A percentile compares a stretch with the other conserved stretches of the same genome.
Evolutionary conservation across 1,139 yeast genomes (phyloP).

Genomic region (Magnusiomyces paraingens): DNA sequence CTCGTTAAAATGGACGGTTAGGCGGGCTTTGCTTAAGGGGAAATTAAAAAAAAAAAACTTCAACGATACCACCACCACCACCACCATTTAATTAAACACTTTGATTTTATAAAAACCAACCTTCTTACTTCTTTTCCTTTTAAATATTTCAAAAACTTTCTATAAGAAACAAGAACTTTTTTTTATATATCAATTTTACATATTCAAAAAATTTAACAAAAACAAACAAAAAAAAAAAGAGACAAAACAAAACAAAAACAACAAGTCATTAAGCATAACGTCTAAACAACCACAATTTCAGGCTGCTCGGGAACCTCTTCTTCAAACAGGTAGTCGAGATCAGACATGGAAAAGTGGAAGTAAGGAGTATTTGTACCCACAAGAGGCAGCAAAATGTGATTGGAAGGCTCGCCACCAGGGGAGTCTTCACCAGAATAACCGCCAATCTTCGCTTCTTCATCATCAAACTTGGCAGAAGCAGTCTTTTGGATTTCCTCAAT

Average conservation of each 20-base stretch:
- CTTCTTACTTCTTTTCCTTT: neutral
- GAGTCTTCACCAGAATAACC: neutral
- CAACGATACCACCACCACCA: no score
- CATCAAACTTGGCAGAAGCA: neutral
- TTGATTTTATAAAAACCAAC: neutral
- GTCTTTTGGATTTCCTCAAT: neutral
- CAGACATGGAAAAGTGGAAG: conserved; percentile 84
- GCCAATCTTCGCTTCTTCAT: neutral
- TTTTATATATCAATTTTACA: neutral
- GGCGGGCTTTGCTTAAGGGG: no score
- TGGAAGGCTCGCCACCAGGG: neutral
- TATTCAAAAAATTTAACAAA: neutral
- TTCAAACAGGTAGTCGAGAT: conserved; percentile 37
- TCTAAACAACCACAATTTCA: neutral
- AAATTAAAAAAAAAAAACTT: no score
- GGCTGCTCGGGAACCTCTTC: neutral
- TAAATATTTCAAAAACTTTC: no score
- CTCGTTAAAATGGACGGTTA: no score
- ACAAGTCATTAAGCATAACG: neutral
- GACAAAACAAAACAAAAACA: neutral
- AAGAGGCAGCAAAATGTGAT: conserved; percentile 44
- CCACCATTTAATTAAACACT: neutral
- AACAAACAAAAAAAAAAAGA: neutral
- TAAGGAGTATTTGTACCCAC: conserved; percentile 72
- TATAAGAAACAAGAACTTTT: no score